These are phyloP conservation scores for Globisporangium ultimum DNA, from an alignment of 352 stramenopile genomes.

Conservation along the genomic window DNA sequence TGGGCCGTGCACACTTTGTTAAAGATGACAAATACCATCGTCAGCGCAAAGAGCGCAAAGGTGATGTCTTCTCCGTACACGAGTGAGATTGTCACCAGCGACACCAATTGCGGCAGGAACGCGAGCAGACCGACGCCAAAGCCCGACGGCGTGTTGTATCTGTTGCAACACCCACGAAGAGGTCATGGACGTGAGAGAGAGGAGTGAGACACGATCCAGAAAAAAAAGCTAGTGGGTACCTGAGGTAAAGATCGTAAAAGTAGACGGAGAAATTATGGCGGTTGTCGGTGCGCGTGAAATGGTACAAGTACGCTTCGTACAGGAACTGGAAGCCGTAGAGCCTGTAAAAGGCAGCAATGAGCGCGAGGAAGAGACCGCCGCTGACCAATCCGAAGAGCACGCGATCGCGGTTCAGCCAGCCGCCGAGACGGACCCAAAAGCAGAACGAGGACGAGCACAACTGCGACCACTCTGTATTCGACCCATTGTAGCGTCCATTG, in stretches of 20 bases:
- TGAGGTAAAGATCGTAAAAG: constrained; percentile 99
- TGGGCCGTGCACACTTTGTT: constrained; percentile 94
- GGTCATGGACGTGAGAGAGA: not conserved
- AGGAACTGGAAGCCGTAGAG: constrained; percentile 92
- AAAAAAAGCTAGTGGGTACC: constrained; percentile 19
- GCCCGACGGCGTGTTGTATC: constrained; percentile 76
- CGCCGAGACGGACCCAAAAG: constrained; percentile 45
- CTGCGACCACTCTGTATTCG: constrained; percentile 43
- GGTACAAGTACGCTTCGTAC: constrained; percentile 97
- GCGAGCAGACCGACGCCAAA: constrained; percentile 76
- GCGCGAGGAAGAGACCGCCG: constrained; percentile 77
- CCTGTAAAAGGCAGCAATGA: constrained; percentile 85
- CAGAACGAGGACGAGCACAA: constrained; percentile 51
- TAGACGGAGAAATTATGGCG: constrained; percentile 99
- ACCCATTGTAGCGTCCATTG: constrained; percentile 49
- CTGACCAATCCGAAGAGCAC: constrained; percentile 89
- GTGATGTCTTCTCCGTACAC: constrained; percentile 82
- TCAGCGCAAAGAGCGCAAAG: constrained; percentile 95
- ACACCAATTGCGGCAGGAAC: constrained; percentile 82
- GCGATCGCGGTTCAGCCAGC: constrained; percentile 64
- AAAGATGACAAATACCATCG: constrained; percentile 98
- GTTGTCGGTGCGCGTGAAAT: constrained; percentile 97
- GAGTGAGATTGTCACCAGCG: constrained; percentile 70
- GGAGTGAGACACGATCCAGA: too few relatives aligned
- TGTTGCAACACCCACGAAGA: constrained; percentile 13